phyloP scores from a whole-genome alignment of 129 eudicot species.

The Escallonia rubra region DNA sequence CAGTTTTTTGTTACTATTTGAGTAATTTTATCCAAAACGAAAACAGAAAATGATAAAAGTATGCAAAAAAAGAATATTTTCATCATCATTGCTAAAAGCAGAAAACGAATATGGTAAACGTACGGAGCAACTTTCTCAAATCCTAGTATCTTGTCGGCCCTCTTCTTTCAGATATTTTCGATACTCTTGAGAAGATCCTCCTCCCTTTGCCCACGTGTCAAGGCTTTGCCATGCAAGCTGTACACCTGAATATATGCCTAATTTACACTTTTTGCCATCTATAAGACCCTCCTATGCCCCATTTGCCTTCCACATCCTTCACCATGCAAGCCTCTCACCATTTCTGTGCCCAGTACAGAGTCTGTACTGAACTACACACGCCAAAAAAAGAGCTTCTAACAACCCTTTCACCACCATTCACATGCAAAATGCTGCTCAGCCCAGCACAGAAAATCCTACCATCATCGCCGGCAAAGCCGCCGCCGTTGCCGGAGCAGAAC shows the following conservation, averaged over 20 bases:
- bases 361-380: not conserved
- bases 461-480: not conserved
- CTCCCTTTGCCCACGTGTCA: not conserved
- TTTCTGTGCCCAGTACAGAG: not conserved
- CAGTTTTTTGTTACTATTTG: too few species aligned
- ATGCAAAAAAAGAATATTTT: too few species aligned
- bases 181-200: too few species aligned
- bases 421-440: conserved; percentile 31
- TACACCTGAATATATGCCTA: not conserved
- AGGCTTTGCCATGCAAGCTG: not conserved
- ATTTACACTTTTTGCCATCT: too few species aligned
- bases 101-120: too few species aligned
- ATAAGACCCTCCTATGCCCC: too few species aligned
- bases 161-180: too few species aligned
- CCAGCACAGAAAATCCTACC: conserved; percentile 24
- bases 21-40: too few species aligned
- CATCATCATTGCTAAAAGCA: too few species aligned
- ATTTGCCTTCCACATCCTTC: not conserved
- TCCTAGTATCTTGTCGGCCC: too few species aligned
- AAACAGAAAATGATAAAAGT: too few species aligned
- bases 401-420: not conserved
- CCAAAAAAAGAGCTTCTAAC: not conserved
- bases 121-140: too few species aligned
- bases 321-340: conserved; percentile 4
- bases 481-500: conserved; percentile 8